phyloP scores from a whole-genome alignment of 345 rosid species.

The Euphorbia lathyris region DNA sequence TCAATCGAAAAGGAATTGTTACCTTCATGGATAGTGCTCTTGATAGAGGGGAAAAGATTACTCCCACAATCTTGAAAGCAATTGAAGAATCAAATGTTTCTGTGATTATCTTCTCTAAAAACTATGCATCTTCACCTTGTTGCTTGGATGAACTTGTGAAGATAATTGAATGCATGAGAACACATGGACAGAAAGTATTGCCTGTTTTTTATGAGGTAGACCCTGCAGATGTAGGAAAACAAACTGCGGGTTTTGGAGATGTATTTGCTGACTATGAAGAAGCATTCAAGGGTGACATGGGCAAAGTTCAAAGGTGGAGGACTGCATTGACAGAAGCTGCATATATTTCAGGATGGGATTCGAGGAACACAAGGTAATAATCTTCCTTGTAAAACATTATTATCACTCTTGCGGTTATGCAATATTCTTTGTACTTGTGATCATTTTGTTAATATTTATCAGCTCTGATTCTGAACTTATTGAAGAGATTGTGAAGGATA shows the following conservation, averaged over 20 bases:
- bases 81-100: slow-evolving; percentile 1
- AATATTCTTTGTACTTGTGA: neutral
- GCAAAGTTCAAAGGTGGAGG: neutral
- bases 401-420: no score
- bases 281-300: neutral
- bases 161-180: neutral
- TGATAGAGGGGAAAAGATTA: slow-evolving; percentile 3
- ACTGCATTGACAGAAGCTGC: neutral
- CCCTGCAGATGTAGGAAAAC: neutral
- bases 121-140: slow-evolving; percentile 9
- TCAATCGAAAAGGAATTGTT: neutral
- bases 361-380: neutral
- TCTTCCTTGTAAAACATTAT: neutral
- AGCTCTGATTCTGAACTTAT: slow-evolving; percentile 7
- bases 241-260: neutral
- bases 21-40: neutral
- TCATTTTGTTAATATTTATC: neutral
- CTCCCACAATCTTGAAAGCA: neutral
- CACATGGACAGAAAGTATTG: neutral
- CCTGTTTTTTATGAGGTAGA: neutral
- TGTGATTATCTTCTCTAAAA: slow-evolving; percentile 1
- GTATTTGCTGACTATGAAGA: neutral
- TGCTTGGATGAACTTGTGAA: slow-evolving; percentile 7
- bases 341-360: neutral
- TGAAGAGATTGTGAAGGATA: neutral